Evolutionary conservation across 163 green algal genomes (phyloP), one percentile per base, ranked within the genome.

Genomic region (Scenedesmus sp.): DNA sequence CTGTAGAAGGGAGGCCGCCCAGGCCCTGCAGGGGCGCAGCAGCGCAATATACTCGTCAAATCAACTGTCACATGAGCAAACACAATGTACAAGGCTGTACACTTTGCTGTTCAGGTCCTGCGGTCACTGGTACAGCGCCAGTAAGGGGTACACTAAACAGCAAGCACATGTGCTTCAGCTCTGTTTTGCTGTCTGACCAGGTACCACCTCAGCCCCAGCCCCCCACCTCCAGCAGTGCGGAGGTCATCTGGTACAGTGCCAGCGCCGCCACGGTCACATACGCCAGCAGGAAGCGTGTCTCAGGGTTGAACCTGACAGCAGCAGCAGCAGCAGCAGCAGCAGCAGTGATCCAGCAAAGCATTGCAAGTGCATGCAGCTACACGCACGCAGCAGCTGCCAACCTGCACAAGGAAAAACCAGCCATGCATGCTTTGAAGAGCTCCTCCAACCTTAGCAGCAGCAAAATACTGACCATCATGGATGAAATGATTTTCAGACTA

Each of bases 221-320:
- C 1, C 23, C 74, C 82, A 87, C 82, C 84, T 81, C 9, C 26
- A 89, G 84, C 62, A 89, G n/a, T 54, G 92, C 89, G 26, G 89
- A 84, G 10, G 46, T 88, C 16, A 92, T 91, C 86, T 94, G 92
- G 81, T 92, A 94, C 8, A 92, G n/a, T 54, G 92, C 92, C 10
- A 94, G 20, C 20, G 87, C 26, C 12, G 64, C 85, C 54, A 94
- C 92, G 0, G 90, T 85, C 16, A 73, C 54, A 73, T 92, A 93
- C 13, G 67, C 79, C 74, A 94, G 76, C 15, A 89, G 70, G 67
- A 94, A 94, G 20, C 92, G 70, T 4, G 84, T 66, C n/a, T 89
- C 84, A 64, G 84, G 84, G 60, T 81, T 89, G 60, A 89, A 89
- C 84, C 84, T 89, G 84, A 15, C 4, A 59, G 34, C 82, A 88